A percentile compares a stretch with the other conserved stretches of the same genome.
Conservation (phyloP, 1,139 yeast genomes). For the Suhomyces atakaporum region DNA sequence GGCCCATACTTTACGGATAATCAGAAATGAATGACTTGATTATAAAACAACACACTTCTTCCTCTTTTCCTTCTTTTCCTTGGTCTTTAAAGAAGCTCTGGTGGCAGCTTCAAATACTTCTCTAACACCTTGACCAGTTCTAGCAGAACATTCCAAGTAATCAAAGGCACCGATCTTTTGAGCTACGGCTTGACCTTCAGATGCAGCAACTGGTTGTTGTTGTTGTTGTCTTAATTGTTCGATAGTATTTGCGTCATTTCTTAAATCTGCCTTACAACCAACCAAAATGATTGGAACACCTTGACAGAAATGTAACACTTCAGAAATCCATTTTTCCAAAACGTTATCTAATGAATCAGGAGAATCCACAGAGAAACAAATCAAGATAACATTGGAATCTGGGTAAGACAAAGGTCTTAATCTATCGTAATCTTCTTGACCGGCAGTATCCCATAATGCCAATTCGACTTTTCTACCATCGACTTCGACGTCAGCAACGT, state of each 20-base stretch:
- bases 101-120: slow-evolving; percentile 93
- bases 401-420: slow-evolving; percentile 92
- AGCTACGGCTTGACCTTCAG: slow-evolving; percentile 85
- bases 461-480: slow-evolving; percentile 92
- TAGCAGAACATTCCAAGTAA: slow-evolving; percentile 92
- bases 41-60: slow-evolving; percentile 61
- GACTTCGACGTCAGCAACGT: slow-evolving; percentile 91
- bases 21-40: slow-evolving; percentile 13
- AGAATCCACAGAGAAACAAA: slow-evolving; percentile 87
- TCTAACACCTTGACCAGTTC: slow-evolving; percentile 87
- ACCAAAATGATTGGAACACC: slow-evolving; percentile 93
- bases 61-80: slow-evolving; percentile 58
- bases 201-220: slow-evolving; percentile 70
- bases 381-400: slow-evolving; percentile 87
- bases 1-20: slow-evolving; percentile 1
- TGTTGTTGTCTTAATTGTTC: slow-evolving; percentile 75
- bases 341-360: slow-evolving; percentile 94
- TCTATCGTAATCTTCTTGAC: slow-evolving; percentile 96
- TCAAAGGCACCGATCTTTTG: slow-evolving; percentile 83
- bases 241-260: slow-evolving; percentile 77
- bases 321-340: slow-evolving; percentile 93
- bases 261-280: slow-evolving; percentile 88
- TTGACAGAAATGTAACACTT: slow-evolving; percentile 91
- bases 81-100: slow-evolving; percentile 75
- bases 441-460: slow-evolving; percentile 98